Evolutionary conservation across 169 alveolate genomes (phyloP).

Genomic region (Perkinsus marinus): DNA sequence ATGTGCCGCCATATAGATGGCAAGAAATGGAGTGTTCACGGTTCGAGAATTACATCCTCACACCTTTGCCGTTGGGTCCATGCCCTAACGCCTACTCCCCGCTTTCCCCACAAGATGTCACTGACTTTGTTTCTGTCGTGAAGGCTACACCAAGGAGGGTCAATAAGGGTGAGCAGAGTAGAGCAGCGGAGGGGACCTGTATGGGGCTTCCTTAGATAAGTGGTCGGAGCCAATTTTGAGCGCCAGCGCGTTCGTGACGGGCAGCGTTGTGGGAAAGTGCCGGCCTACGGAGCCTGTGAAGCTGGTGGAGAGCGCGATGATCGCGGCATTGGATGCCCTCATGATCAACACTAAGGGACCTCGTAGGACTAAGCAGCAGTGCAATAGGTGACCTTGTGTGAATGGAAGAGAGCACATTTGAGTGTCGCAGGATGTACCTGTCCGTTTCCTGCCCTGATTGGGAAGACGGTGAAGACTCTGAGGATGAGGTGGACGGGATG

Average conservation of each 20-base stretch:
- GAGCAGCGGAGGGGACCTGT: neutral
- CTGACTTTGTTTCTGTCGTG: neutral
- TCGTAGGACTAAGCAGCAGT: neutral
- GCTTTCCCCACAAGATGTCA: neutral
- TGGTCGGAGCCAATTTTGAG: neutral
- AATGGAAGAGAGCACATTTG: neutral
- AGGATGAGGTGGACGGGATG: neutral
- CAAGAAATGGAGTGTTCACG: neutral
- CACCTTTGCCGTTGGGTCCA: neutral
- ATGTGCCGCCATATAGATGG: neutral
- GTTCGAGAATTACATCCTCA: neutral
- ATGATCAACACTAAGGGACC: neutral
- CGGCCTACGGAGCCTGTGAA: neutral
- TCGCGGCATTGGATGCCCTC: neutral
- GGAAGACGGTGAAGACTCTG: slow-evolving; percentile 18
- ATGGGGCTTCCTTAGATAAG: neutral
- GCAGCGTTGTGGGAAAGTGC: neutral
- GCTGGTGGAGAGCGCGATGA: neutral
- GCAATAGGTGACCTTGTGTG: neutral
- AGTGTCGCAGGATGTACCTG: neutral
- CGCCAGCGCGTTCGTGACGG: neutral
- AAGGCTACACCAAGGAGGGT: neutral
- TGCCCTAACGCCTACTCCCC: neutral
- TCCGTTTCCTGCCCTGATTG: slow-evolving; percentile 7
- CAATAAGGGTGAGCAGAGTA: neutral